Base-by-base conservation (phyloP, 306 rosid species). In the Citrullus colocynthis region DNA sequence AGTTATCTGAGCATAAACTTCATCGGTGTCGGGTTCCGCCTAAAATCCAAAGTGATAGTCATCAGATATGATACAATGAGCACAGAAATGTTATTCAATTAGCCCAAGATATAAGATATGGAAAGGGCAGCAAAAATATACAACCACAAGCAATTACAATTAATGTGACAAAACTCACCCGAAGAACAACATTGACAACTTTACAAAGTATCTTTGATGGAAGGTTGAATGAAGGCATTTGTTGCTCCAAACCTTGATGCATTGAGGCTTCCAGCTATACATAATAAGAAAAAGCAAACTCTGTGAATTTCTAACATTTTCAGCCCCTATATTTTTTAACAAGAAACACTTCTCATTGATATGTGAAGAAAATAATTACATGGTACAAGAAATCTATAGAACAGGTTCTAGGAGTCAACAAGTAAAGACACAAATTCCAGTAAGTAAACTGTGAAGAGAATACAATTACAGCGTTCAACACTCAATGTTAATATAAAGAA, bases 1-100 rank as follows among this genome's bases (percentile, higher is more conserved):
- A 83, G 98, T 88, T 80, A 94, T 85, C 78, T 94, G 97, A 24
- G 97, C 96, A 84, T 94, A 94, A 52, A 94, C 98, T 88, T 94
- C 97, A 75, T 94, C 98, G 13, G 97, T 90, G 54, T 94, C 98
- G 20, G 93, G 86, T 88, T 94, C 98, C 82, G 98, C 98, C 98
- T 94, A 86, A 58, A 57, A 78, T 72, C 75, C 74, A 63, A 72
- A 82, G 59, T 74, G 8, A 20, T 48, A 71, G 76, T 13, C 41
- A 48, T 71, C 48, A 71, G 39, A 71, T 28, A 48, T 14, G 39
- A 21, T 21, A 44, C 55, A 71, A 14, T 28, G 58, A 6, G 39
- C 57, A 45, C 6, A 70, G 21, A 71, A 14, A 24, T 16, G 20
- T 28, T 24, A 51, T 5, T 49, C 9, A 1, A 36, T 71, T 71